Conservation (phyloP, 257 asterid species). For the Jacaranda mimosifolia region DNA sequence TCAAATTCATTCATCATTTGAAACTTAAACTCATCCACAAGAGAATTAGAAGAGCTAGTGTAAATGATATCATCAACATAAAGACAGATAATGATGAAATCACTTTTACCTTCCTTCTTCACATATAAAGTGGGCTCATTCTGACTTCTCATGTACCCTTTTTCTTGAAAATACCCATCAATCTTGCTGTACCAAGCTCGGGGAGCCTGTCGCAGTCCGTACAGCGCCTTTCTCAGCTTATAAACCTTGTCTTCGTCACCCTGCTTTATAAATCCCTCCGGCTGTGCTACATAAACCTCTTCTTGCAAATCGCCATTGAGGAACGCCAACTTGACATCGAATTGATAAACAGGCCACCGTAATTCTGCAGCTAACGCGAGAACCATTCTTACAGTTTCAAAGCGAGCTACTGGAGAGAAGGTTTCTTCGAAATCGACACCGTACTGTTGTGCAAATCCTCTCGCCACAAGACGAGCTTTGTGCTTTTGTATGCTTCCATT, state of each 20-base stretch:
- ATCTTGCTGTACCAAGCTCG: not conserved
- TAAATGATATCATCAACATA: constrained; percentile 11
- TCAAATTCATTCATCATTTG: constrained; percentile 13
- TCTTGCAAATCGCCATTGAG: not conserved
- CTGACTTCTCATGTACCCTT: not conserved
- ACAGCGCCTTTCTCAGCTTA: not conserved
- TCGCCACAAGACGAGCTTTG: constrained; percentile 24
- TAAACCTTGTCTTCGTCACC: not conserved
- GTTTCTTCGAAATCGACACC: constrained; percentile 27
- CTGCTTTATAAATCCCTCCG: not conserved
- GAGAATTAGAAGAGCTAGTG: not conserved
- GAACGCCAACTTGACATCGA: constrained; percentile 20
- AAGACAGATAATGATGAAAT: not conserved
- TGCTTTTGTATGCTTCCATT: constrained; percentile 19
- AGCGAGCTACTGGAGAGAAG: constrained; percentile 15
- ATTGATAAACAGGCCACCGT: constrained; percentile 21
- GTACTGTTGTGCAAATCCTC: not conserved
- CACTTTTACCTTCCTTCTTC: not conserved
- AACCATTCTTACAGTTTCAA: not conserved
- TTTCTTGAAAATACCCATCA: not conserved
- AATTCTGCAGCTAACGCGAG: constrained; percentile 10
- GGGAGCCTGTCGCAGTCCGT: not conserved
- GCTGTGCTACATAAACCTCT: not conserved
- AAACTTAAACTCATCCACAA: not conserved
- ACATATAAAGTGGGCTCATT: constrained; percentile 5